These are phyloP conservation scores for Erucastrum elatum DNA, from an alignment of 345 rosid genomes.

Conservation along the genomic window DNA sequence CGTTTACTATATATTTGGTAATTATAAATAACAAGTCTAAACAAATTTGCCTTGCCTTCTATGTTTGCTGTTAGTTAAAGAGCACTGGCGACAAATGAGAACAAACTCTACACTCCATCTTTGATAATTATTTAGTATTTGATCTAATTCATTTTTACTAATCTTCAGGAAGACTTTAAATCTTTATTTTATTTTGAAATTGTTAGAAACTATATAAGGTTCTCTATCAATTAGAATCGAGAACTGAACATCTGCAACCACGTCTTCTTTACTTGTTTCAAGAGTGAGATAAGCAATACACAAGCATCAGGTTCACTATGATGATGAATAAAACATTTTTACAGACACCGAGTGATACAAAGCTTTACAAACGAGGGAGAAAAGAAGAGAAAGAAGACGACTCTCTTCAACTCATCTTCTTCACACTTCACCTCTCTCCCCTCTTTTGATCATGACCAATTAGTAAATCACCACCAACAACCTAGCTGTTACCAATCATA, in stretches of 20 bases:
- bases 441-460: slow-evolving; percentile 6
- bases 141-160: background rate
- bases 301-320: slow-evolving; percentile 11
- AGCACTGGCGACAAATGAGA: background rate
- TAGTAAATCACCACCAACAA: slow-evolving; percentile 13
- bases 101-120: background rate
- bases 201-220: background rate
- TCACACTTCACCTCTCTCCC: background rate
- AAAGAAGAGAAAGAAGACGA: background rate
- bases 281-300: background rate
- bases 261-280: background rate
- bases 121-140: no score
- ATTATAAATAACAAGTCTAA: no score
- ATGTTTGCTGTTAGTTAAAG: no score
- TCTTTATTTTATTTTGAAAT: background rate
- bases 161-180: background rate
- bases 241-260: background rate
- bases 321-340: slow-evolving; percentile 19
- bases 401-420: background rate
- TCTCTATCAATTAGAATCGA: background rate
- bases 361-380: slow-evolving; percentile 32
- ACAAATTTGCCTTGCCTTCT: no score
- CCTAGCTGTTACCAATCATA: slow-evolving; percentile 72
- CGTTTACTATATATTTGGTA: no score
- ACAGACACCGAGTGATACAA: slow-evolving; percentile 25